Evolutionary conservation across 2,329 filamentous ascomycete genomes (phyloP).

Genomic region (Fusarium nelsonii): DNA sequence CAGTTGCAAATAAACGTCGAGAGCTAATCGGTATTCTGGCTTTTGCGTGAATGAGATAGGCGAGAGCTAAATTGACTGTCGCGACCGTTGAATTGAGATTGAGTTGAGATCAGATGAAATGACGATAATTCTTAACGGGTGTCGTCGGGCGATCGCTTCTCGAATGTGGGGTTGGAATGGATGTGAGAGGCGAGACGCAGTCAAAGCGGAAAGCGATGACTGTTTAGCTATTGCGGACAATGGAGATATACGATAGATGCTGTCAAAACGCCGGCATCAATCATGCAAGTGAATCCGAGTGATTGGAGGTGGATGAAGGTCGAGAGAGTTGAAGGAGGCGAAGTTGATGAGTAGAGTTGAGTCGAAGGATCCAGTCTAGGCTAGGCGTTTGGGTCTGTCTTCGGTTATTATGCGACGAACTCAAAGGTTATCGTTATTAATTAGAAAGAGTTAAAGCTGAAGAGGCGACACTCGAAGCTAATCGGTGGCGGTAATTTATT

Average conservation of each 20-base stretch:
- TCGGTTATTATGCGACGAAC: constrained; percentile 5
- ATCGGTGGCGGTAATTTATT: constrained; percentile 10
- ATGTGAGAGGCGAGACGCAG: constrained; percentile 26
- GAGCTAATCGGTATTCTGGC: neutral
- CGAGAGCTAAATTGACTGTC: constrained; percentile 2
- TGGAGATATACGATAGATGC: neutral
- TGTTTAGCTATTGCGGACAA: neutral
- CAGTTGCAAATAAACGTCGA: neutral
- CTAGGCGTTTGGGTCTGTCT: constrained; percentile 2
- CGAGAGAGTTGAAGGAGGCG: constrained; percentile 28
- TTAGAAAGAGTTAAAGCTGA: neutral
- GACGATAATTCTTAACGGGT: constrained; percentile 20
- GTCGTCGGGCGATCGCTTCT: constrained; percentile 36
- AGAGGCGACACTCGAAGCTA: constrained; percentile 10
- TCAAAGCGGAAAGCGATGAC: constrained; percentile 9
- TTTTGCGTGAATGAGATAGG: neutral
- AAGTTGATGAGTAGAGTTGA: constrained; percentile 21
- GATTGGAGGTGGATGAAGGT: constrained; percentile 1
- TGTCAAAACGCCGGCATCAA: neutral
- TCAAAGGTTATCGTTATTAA: constrained; percentile 5
- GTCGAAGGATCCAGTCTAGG: constrained; percentile 15
- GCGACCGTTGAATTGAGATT: constrained; percentile 19
- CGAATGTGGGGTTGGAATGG: constrained; percentile 36
- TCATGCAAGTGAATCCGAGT: neutral
- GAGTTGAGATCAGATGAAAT: constrained; percentile 6